Evolutionary conservation across 2,329 filamentous ascomycete genomes (phyloP).

Genomic region (Beauveria sp.): DNA sequence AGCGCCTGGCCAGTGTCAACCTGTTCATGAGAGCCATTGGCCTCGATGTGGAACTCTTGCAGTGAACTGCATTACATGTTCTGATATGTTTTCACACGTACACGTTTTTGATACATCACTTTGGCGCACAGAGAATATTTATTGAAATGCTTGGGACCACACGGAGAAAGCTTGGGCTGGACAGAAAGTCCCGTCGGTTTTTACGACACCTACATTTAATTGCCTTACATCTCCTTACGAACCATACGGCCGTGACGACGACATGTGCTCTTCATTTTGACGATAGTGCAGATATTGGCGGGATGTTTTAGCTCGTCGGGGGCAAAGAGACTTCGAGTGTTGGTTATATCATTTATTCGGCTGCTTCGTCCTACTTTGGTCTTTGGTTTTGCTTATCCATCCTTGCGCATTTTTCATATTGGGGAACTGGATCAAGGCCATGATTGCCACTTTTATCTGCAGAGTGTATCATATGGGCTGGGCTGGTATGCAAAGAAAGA

Average conservation of each 20-base stretch:
- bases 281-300: slow-evolving; percentile 2
- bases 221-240: background rate
- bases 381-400: background rate
- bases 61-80: slow-evolving; percentile 20
- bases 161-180: background rate
- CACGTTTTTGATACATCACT: background rate
- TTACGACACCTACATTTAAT: background rate
- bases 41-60: slow-evolving; percentile 78
- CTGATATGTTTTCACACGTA: background rate
- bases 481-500: background rate
- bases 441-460: background rate
- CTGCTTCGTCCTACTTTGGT: background rate
- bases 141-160: background rate
- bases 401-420: background rate
- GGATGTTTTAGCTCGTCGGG: slow-evolving; percentile 4
- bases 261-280: background rate
- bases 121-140: slow-evolving; percentile 1
- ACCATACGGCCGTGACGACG: slow-evolving; percentile 7
- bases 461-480: slow-evolving; percentile 8
- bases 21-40: slow-evolving; percentile 98
- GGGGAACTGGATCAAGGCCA: background rate
- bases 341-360: slow-evolving; percentile 5
- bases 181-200: background rate
- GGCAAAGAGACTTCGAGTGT: background rate
- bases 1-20: slow-evolving; percentile 86